Conservation (phyloP, 768 basidiomycete genomes). For the Mycena alexandri region DNA sequence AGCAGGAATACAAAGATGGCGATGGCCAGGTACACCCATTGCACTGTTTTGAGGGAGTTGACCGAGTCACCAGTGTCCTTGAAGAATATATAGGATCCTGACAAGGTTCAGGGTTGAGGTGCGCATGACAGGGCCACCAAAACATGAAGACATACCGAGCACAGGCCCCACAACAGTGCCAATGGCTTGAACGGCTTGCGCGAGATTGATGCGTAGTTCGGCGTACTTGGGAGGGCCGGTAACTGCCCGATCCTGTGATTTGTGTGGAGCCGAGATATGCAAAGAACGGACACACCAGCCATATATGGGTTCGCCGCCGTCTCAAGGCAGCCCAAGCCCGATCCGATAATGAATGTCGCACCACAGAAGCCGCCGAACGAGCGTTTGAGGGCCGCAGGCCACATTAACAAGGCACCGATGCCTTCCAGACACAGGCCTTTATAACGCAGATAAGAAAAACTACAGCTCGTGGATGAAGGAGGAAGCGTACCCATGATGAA, state of each 20-base stretch:
- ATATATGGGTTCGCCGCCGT: conserved; percentile 53
- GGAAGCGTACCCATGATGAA: conserved; percentile 46
- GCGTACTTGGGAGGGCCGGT: conserved; percentile 51
- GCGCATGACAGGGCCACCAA: too few relatives aligned
- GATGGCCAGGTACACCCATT: conserved; percentile 53
- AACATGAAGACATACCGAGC: conserved; percentile 33
- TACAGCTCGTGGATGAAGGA: too few relatives aligned
- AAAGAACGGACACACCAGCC: conserved; percentile 41
- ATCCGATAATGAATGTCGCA: conserved; percentile 52
- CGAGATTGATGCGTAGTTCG: conserved; percentile 50
- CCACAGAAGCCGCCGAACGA: conserved; percentile 53
- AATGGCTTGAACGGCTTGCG: conserved; percentile 50
- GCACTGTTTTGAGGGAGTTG: conserved; percentile 46
- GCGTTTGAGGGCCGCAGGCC: conserved; percentile 50
- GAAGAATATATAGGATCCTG: conserved; percentile 50
- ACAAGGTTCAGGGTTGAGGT: too few relatives aligned
- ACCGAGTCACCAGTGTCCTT: conserved; percentile 49
- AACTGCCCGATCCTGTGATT: conserved; percentile 26
- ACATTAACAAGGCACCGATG: conserved; percentile 51
- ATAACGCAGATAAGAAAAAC: not conserved
- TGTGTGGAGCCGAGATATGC: not conserved
- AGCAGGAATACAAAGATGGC: conserved; percentile 50
- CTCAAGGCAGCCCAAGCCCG: conserved; percentile 49
- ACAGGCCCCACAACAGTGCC: conserved; percentile 52
- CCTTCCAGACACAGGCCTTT: conserved; percentile 46